Evolutionary conservation across 805 yeast genomes (phyloP).

Genomic region (Clavispora santaluciae): DNA sequence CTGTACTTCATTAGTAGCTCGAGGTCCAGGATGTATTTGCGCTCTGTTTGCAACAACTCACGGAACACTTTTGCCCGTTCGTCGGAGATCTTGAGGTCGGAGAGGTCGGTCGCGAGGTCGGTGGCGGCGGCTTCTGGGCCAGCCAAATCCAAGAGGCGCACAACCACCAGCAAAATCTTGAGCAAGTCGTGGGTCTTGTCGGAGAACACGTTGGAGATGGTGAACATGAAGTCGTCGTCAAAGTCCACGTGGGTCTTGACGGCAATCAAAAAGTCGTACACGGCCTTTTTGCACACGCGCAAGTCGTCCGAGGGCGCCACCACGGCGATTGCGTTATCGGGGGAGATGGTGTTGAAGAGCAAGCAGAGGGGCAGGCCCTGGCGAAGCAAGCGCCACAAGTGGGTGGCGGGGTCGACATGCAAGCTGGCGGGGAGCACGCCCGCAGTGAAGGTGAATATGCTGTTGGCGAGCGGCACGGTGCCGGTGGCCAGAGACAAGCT

Average conservation of each 20-base stretch:
- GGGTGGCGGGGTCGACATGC: constrained; percentile 88
- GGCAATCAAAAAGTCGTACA: constrained; percentile 84
- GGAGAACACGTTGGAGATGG: constrained; percentile 83
- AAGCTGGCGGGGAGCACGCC: constrained; percentile 72
- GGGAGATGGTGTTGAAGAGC: constrained; percentile 61
- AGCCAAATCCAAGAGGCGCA: constrained; percentile 39
- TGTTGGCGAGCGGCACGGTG: constrained; percentile 25
- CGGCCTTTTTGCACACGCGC: constrained; percentile 79
- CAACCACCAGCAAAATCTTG: constrained; percentile 69
- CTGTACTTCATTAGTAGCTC: constrained; percentile 69
- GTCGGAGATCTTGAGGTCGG: constrained; percentile 38
- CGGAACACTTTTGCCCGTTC: constrained; percentile 71
- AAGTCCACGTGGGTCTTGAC: constrained; percentile 72
- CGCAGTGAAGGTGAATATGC: constrained; percentile 60
- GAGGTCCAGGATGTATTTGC: constrained; percentile 88
- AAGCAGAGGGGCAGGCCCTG: constrained; percentile 91
- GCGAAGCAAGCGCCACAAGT: constrained; percentile 80
- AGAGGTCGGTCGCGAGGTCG: constrained; percentile 9
- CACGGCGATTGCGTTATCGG: constrained; percentile 48
- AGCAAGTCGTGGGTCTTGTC: constrained; percentile 75
- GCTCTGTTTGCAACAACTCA: constrained; percentile 84
- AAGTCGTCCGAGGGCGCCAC: constrained; percentile 69
- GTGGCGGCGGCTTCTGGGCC: constrained; percentile 2
- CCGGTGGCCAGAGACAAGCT: constrained; percentile 16
- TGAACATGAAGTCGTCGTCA: constrained; percentile 78